Conservation (phyloP, 2,329 filamentous ascomycete genomes). For the Sclerotinia trifoliorum region DNA sequence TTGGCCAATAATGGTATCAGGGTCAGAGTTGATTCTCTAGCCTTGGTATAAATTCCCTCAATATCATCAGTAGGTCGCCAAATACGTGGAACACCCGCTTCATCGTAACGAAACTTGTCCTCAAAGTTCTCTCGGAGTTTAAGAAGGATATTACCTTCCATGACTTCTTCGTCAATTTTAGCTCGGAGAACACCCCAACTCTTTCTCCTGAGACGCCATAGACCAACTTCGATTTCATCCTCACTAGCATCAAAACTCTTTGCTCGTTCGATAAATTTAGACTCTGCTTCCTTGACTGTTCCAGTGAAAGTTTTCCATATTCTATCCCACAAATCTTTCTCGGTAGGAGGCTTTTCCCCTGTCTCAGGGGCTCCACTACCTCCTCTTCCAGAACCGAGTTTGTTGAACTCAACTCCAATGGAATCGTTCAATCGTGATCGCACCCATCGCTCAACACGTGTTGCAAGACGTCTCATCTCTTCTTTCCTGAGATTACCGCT, state of each 20-base stretch:
- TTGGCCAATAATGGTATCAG: constrained; percentile 85
- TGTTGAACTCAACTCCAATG: constrained; percentile 92
- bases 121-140: constrained; percentile 98
- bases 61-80: constrained; percentile 98
- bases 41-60: constrained; percentile 89
- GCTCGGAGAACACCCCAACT: constrained; percentile 88
- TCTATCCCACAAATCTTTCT: constrained; percentile 92
- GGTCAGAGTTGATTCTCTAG: constrained; percentile 85
- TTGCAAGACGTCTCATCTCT: constrained; percentile 91
- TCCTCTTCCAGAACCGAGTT: constrained; percentile 82
- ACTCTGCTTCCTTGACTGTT: constrained; percentile 82
- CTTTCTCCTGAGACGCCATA: constrained; percentile 91
- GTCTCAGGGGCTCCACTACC: constrained; percentile 77
- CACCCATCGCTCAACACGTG: constrained; percentile 90
- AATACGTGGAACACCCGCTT: constrained; percentile 88
- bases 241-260: constrained; percentile 90
- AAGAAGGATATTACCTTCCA: constrained; percentile 92
- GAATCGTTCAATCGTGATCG: constrained; percentile 82
- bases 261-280: constrained; percentile 80
- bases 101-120: constrained; percentile 98
- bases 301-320: constrained; percentile 85
- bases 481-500: constrained; percentile 84
- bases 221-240: constrained; percentile 86
- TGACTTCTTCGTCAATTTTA: constrained; percentile 95
- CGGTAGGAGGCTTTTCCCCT: constrained; percentile 68